A percentile compares a stretch with the other conserved stretches of the same genome.
phyloP scores from a whole-genome alignment of 805 yeast genomes.

The Candida quercuum region DNA sequence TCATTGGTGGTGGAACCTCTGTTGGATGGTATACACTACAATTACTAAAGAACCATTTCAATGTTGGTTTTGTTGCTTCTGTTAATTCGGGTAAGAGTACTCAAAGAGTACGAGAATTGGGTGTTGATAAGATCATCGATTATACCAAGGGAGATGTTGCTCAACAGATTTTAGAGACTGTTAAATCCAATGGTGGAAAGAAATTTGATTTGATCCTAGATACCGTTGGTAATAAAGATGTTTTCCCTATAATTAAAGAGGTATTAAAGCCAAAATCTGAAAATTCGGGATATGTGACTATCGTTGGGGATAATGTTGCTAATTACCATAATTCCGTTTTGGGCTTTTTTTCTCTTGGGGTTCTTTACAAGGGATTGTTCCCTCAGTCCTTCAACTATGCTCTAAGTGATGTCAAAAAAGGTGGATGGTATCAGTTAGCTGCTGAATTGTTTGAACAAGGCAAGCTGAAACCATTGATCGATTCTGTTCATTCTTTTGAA shows the following conservation, averaged over 20 bases:
- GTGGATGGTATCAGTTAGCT: slow-evolving; percentile 26
- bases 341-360: slow-evolving; percentile 7
- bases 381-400: slow-evolving; percentile 24
- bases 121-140: slow-evolving; percentile 56
- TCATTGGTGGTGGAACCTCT: slow-evolving; percentile 71
- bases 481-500: slow-evolving; percentile 44
- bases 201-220: slow-evolving; percentile 62
- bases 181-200: slow-evolving; percentile 28
- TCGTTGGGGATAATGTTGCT: slow-evolving; percentile 49
- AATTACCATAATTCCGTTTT: slow-evolving; percentile 19
- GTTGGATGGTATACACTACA: slow-evolving; percentile 58
- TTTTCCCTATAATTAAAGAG: slow-evolving; percentile 36
- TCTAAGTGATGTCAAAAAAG: slow-evolving; percentile 10
- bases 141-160: slow-evolving; percentile 44
- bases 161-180: slow-evolving; percentile 16
- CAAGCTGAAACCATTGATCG: slow-evolving; percentile 42
- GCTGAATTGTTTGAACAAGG: slow-evolving; percentile 33
- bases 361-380: slow-evolving; percentile 9
- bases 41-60: slow-evolving; percentile 43
- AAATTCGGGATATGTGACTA: slow-evolving; percentile 45
- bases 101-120: slow-evolving; percentile 38
- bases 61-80: slow-evolving; percentile 48
- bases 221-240: slow-evolving; percentile 53
- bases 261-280: slow-evolving; percentile 41
- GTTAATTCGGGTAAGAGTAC: slow-evolving; percentile 48